Conservation (phyloP, 2,329 filamentous ascomycete genomes). For the Leptographium galeiforme region DNA sequence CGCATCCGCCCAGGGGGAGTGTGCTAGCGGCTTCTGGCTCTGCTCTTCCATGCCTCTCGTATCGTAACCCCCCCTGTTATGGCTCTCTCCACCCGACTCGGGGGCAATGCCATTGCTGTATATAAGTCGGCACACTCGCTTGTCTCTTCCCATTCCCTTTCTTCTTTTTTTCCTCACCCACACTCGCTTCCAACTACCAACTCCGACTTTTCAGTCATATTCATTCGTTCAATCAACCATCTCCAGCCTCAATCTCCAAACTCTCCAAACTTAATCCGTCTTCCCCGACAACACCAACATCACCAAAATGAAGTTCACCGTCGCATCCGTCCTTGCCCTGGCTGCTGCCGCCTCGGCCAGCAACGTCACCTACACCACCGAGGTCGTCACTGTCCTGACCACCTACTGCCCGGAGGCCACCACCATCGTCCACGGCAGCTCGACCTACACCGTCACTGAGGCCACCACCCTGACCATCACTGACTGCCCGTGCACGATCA, state of each 20-base stretch:
- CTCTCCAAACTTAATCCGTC: conserved; percentile 15
- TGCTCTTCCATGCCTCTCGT: neutral
- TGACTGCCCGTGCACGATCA: conserved; percentile 55
- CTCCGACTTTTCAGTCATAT: conserved; percentile 45
- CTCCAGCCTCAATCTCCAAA: conserved; percentile 14
- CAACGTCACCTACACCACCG: conserved; percentile 45
- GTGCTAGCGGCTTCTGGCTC: neutral
- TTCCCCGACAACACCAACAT: conserved; percentile 23
- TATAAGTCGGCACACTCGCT: conserved; percentile 14
- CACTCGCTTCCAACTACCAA: conserved; percentile 31
- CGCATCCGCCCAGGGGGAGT: neutral
- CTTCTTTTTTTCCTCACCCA: conserved; percentile 31
- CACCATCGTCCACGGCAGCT: conserved; percentile 45
- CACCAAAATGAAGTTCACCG: conserved; percentile 54
- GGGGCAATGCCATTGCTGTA: conserved; percentile 5
- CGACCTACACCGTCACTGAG: conserved; percentile 58
- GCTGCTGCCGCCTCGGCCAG: conserved; percentile 29
- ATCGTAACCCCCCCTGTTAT: neutral
- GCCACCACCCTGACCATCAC: conserved; percentile 51
- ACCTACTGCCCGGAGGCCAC: conserved; percentile 63
- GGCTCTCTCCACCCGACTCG: too few relatives aligned
- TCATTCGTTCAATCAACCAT: conserved; percentile 36
- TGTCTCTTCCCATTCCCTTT: conserved; percentile 19
- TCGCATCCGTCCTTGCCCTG: conserved; percentile 38
- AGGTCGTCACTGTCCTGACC: conserved; percentile 51